These are phyloP conservation scores for Diaporthe eres DNA, from an alignment of 2,329 filamentous ascomycete genomes.

Conservation along the genomic window DNA sequence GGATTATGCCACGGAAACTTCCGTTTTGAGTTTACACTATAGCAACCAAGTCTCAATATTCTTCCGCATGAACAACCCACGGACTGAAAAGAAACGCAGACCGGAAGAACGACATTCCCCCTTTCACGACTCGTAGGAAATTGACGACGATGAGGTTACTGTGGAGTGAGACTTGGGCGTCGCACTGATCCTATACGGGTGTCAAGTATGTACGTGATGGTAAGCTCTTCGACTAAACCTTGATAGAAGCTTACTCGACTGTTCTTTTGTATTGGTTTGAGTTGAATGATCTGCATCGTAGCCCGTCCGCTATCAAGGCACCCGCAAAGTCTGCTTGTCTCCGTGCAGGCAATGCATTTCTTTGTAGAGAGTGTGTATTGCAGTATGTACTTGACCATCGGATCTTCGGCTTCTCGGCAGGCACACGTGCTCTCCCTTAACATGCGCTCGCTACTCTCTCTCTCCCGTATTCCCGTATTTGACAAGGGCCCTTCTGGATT, in stretches of 20 bases:
- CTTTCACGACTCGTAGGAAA: neutral
- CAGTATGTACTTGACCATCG: neutral
- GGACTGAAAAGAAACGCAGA: neutral
- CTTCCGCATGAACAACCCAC: constrained; percentile 6
- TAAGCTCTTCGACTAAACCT: constrained; percentile 25
- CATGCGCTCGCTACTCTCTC: too few relatives aligned
- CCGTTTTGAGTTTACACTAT: constrained; percentile 1
- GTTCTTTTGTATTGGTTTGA: neutral
- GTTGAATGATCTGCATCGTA: constrained; percentile 20
- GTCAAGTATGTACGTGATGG: neutral
- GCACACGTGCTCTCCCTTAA: neutral
- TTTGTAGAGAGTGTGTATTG: neutral
- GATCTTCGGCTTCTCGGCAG: neutral
- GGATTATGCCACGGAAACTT: neutral
- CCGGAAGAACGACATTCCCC: neutral
- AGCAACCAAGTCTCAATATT: neutral
- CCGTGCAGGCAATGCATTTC: neutral
- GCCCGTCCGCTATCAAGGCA: neutral
- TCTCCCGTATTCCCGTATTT: neutral
- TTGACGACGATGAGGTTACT: neutral
- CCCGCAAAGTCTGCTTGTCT: neutral
- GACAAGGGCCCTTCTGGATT: neutral
- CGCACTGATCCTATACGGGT: constrained; percentile 1
- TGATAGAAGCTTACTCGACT: constrained; percentile 4
- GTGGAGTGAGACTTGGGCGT: neutral